Conservation (phyloP, 108 stramenopile species). For the Skeletonema tropicum region DNA sequence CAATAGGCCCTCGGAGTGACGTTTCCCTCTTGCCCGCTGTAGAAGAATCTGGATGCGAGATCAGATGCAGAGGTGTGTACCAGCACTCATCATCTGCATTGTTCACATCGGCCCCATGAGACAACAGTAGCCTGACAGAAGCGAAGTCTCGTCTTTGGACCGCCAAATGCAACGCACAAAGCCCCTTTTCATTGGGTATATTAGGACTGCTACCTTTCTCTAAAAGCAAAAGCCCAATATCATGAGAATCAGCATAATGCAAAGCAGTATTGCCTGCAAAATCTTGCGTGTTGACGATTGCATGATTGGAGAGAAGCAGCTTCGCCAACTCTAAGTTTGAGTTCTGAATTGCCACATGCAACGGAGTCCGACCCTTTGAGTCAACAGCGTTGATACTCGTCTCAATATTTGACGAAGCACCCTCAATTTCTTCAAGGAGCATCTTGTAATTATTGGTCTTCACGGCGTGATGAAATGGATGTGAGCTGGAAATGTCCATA, state of each 20-base stretch:
- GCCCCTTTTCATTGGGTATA: slow-evolving; percentile 84
- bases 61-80: slow-evolving; percentile 82
- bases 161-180: slow-evolving; percentile 79
- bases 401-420: slow-evolving; percentile 26
- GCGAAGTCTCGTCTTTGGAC: slow-evolving; percentile 71
- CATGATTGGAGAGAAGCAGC: slow-evolving; percentile 59
- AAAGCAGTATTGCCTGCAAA: slow-evolving; percentile 79
- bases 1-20: slow-evolving; percentile 55
- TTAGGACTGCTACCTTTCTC: slow-evolving; percentile 78
- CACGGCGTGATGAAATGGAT: slow-evolving; percentile 41
- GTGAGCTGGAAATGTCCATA: background rate
- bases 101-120: slow-evolving; percentile 68
- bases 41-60: slow-evolving; percentile 48
- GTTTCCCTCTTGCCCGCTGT: background rate
- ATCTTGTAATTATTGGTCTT: slow-evolving; percentile 21
- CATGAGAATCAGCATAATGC: slow-evolving; percentile 57
- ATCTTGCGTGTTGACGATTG: slow-evolving; percentile 78
- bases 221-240: slow-evolving; percentile 63
- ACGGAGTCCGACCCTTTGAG: slow-evolving; percentile 56
- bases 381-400: slow-evolving; percentile 40
- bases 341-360: slow-evolving; percentile 72
- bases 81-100: slow-evolving; percentile 77
- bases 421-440: slow-evolving; percentile 31
- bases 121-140: slow-evolving; percentile 64
- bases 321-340: slow-evolving; percentile 50